Conservation (phyloP, 2,329 filamentous ascomycete species). For the Apiospora marii region DNA sequence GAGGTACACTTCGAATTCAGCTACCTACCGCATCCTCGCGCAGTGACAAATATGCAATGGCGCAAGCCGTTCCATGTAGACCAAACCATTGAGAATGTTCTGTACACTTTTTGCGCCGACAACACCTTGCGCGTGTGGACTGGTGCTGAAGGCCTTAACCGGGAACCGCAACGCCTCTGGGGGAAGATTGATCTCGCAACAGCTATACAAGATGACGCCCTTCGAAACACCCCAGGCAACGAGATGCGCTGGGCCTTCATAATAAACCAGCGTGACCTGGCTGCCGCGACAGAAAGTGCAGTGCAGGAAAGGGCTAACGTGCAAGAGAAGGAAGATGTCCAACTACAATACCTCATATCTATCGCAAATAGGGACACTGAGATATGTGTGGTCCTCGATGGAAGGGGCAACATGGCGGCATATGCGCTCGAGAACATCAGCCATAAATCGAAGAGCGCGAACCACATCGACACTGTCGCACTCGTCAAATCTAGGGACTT, state of each 20-base stretch:
- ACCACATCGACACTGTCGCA: slow-evolving; percentile 84
- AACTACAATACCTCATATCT: slow-evolving; percentile 84
- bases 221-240: slow-evolving; percentile 34
- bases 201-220: slow-evolving; percentile 64
- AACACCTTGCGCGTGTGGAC: slow-evolving; percentile 85
- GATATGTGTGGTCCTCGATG: slow-evolving; percentile 85
- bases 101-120: slow-evolving; percentile 90
- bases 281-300: slow-evolving; percentile 77
- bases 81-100: slow-evolving; percentile 82
- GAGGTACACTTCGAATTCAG: slow-evolving; percentile 89
- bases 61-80: slow-evolving; percentile 78
- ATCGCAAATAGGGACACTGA: slow-evolving; percentile 87
- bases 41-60: slow-evolving; percentile 89
- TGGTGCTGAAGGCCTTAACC: slow-evolving; percentile 73
- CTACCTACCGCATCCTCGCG: slow-evolving; percentile 84
- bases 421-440: slow-evolving; percentile 92
- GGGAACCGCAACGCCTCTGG: slow-evolving; percentile 81
- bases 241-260: slow-evolving; percentile 76
- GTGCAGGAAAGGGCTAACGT: slow-evolving; percentile 67
- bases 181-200: slow-evolving; percentile 78
- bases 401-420: slow-evolving; percentile 84
- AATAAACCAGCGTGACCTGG: slow-evolving; percentile 82
- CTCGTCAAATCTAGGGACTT: slow-evolving; percentile 71
- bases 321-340: slow-evolving; percentile 70
- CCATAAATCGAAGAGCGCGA: slow-evolving; percentile 69